Percentiles rank a stretch among this genome's conserved stretches.
Evolutionary conservation across 2,329 filamentous ascomycete species (phyloP).

Genomic region (Fusarium robinianum): DNA sequence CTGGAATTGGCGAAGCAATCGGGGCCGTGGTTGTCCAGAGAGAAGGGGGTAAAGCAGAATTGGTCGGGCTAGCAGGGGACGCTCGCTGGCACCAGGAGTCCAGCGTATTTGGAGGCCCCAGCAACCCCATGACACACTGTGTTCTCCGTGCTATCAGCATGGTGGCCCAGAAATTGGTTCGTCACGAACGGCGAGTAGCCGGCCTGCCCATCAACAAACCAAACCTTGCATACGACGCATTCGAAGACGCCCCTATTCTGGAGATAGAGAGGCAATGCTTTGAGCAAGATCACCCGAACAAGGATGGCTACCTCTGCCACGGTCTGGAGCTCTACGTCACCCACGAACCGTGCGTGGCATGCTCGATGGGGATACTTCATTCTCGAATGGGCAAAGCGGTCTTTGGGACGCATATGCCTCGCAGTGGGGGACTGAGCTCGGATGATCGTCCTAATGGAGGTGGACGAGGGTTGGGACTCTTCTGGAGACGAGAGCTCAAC

Average conservation of each 20-base stretch:
- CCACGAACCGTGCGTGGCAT: slow-evolving; percentile 96
- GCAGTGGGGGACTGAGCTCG: slow-evolving; percentile 81
- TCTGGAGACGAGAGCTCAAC: slow-evolving; percentile 78
- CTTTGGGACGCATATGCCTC: slow-evolving; percentile 77
- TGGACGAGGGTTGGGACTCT: slow-evolving; percentile 67
- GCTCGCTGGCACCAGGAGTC: slow-evolving; percentile 68
- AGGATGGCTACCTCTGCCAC: slow-evolving; percentile 90
- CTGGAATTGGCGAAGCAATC: slow-evolving; percentile 68
- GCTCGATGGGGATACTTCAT: slow-evolving; percentile 93
- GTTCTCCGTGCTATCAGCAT: slow-evolving; percentile 81
- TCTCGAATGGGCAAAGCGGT: slow-evolving; percentile 88
- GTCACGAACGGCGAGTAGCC: slow-evolving; percentile 54
- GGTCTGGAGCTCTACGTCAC: slow-evolving; percentile 92
- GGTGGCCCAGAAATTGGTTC: slow-evolving; percentile 71
- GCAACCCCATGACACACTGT: slow-evolving; percentile 79
- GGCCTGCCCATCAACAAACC: slow-evolving; percentile 42
- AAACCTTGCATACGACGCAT: slow-evolving; percentile 62
- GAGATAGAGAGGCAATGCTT: slow-evolving; percentile 67
- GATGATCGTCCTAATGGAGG: slow-evolving; percentile 66
- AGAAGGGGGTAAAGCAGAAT: slow-evolving; percentile 52
- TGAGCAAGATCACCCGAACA: slow-evolving; percentile 65
- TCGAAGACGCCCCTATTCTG: slow-evolving; percentile 71
- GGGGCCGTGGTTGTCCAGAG: slow-evolving; percentile 78
- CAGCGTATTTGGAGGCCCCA: slow-evolving; percentile 50
- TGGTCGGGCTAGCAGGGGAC: slow-evolving; percentile 77